phyloP scores from a whole-genome alignment of 331 rosid genomes.

The Quercus tomentella region DNA sequence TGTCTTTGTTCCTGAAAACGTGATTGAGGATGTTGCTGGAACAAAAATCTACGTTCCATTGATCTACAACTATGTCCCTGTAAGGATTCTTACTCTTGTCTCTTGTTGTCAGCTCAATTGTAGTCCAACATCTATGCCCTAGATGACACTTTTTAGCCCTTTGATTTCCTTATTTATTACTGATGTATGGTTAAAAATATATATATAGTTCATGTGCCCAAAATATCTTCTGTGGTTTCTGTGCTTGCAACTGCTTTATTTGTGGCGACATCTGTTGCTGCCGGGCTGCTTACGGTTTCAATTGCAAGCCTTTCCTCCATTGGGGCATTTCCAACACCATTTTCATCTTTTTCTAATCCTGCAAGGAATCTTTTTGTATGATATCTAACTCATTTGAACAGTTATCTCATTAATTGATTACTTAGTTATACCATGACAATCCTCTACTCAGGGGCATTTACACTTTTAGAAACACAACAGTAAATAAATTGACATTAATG shows the following conservation, averaged over 20 bases:
- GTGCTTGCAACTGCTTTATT: constrained; percentile 60
- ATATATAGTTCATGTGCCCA: constrained; percentile 61
- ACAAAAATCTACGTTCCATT: constrained; percentile 79
- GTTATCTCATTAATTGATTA: not conserved
- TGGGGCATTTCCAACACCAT: constrained; percentile 40
- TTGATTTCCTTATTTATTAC: not conserved
- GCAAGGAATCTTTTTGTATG: constrained; percentile 76
- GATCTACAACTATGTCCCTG: constrained; percentile 85
- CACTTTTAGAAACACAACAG: not conserved
- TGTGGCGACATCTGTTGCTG: constrained; percentile 50
- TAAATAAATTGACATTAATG: not conserved
- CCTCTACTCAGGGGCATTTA: too few relatives aligned
- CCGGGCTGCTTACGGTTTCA: constrained; percentile 73
- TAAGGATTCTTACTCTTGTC: constrained; percentile 36
- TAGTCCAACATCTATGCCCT: not conserved
- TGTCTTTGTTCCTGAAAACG: constrained; percentile 67
- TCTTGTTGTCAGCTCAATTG: not conserved
- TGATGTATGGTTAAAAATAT: constrained; percentile 4
- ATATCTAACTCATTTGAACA: constrained; percentile 18
- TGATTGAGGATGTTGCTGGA: constrained; percentile 71
- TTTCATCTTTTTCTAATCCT: constrained; percentile 64
- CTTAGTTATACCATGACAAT: not conserved
- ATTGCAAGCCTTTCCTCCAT: constrained; percentile 75
- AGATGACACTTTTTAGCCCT: not conserved
- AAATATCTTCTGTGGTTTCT: constrained; percentile 50